Percentiles rank a stretch among this genome's conserved stretches.
Conservation (phyloP, 352 stramenopile genomes). For the Phytophthora megakarya region DNA sequence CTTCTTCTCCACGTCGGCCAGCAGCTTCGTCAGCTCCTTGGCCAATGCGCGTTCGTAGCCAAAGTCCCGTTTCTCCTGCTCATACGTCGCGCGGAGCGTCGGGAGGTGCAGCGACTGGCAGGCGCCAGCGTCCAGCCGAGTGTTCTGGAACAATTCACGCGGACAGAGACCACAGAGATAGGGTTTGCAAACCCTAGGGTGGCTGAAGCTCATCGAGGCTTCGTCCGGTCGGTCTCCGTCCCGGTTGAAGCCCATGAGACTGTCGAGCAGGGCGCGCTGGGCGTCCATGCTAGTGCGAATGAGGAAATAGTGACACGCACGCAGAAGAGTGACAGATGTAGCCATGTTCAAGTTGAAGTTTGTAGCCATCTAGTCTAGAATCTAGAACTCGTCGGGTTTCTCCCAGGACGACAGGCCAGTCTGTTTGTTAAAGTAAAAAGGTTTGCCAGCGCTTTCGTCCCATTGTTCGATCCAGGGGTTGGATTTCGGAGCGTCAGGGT, state of each 20-base stretch:
- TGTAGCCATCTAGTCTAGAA: too few relatives aligned
- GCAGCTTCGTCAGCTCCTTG: constrained; percentile 58
- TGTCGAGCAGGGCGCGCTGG: constrained; percentile 87
- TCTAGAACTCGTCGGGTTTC: constrained; percentile 71
- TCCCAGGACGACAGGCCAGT: constrained; percentile 84
- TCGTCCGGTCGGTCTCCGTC: constrained; percentile 87
- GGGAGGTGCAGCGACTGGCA: constrained; percentile 77
- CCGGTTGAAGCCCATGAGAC: constrained; percentile 92
- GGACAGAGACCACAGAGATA: constrained; percentile 86
- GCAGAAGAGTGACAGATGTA: constrained; percentile 8
- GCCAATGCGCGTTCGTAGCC: constrained; percentile 79
- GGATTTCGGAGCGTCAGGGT: constrained; percentile 21
- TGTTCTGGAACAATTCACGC: constrained; percentile 91
- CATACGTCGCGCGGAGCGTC: constrained; percentile 64
- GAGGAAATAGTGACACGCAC: neutral
- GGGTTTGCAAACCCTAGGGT: constrained; percentile 78
- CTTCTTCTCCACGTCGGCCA: constrained; percentile 86
- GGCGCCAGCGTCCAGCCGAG: constrained; percentile 83
- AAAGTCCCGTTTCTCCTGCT: constrained; percentile 47
- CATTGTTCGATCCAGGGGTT: constrained; percentile 79
- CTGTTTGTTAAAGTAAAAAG: constrained; percentile 90
- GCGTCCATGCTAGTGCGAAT: constrained; percentile 57
- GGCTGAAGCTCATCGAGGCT: constrained; percentile 72
- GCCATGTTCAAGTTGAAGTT: constrained; percentile 9
- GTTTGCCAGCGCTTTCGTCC: constrained; percentile 74